Percentiles rank a stretch among this genome's conserved stretches.
Conservation (phyloP, 164 flowering plant genomes). For the Chimonanthus praecox region DNA sequence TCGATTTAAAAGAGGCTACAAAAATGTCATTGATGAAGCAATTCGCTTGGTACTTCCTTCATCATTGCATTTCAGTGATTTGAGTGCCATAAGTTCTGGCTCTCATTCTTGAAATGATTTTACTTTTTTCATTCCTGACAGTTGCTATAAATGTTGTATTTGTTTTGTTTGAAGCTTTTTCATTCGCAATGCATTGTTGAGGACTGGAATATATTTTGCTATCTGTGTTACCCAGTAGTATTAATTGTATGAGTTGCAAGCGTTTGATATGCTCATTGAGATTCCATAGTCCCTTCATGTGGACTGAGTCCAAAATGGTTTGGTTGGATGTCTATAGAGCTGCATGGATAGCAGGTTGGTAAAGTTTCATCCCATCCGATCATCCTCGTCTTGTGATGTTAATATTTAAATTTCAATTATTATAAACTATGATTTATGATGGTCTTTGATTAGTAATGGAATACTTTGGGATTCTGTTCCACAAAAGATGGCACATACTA, state of each 20-base stretch:
- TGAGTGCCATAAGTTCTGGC: background rate
- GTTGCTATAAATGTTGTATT: background rate
- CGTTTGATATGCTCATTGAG: too few relatives aligned
- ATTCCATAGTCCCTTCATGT: too few relatives aligned
- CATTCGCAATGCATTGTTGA: background rate
- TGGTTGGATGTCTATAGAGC: too few relatives aligned
- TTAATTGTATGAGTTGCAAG: background rate
- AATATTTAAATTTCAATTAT: too few relatives aligned
- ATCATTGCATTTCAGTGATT: background rate
- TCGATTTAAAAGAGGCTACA: slow-evolving; percentile 95
- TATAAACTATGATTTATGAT: too few relatives aligned
- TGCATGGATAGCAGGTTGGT: too few relatives aligned
- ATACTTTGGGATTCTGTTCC: too few relatives aligned
- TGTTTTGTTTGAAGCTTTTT: background rate
- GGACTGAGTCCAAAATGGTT: too few relatives aligned
- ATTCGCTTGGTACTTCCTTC: slow-evolving; percentile 73
- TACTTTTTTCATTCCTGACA: background rate
- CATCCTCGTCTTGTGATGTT: too few relatives aligned
- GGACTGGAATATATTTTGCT: background rate
- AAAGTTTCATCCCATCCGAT: too few relatives aligned
- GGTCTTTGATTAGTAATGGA: too few relatives aligned
- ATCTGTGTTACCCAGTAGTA: background rate
- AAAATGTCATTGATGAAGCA: slow-evolving; percentile 98
- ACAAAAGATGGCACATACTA: too few relatives aligned
- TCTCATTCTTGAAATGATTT: background rate